Evolutionary conservation across 78 protist species (phyloP), one percentile per base, ranked within the genome.

Genomic region (Dictyostelium purpureum): DNA sequence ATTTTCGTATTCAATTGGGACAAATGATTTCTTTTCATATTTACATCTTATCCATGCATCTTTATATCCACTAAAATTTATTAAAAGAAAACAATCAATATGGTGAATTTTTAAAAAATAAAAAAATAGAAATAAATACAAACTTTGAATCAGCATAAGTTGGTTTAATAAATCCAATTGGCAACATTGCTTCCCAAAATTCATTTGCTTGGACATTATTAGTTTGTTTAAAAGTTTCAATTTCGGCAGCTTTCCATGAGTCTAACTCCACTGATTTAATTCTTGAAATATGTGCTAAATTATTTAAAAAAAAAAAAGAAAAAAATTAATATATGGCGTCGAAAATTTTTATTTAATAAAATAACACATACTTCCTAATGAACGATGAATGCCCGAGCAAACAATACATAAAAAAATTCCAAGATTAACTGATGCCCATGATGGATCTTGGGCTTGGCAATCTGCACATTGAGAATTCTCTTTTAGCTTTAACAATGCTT

Each of bases 371-470:
- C n/a, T n/a, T n/a, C 66, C 66, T 18, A 96, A 14, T 18, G 35
- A 24, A 52, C 97, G 54, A 73, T 96, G 97, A 0, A 95, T 52
- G 18, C 97, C 98, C 1, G 95, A 85, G 79, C 98, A 96, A 12
- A 63, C 51, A 54, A 96, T 81, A 85, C 98, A 96, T 61, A 96
- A n/a, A 78, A 95, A 95, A 16, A 67, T 81, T 1, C 96, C 97
- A 7, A 93, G 19, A 54, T 95, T 92, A 12, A 79, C 31, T n/a
- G 95, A 66, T 4, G 90, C 93, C 98, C 98, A 96, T n/a, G 77
- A 63, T 2, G 97, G 97, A 10, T 92, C 90, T 49, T 12, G 24
- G n/a, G 38, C 43, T 19, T 83, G 76, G 74, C 96, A 93, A 57
- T 93, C 96, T 49, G 93, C 85, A 88, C 96, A 93, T 24, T 11